Evolutionary conservation across 2,329 filamentous ascomycete species (phyloP), one percentile per base, ranked within the genome.

Genomic region (Teratosphaeria gauchensis): DNA sequence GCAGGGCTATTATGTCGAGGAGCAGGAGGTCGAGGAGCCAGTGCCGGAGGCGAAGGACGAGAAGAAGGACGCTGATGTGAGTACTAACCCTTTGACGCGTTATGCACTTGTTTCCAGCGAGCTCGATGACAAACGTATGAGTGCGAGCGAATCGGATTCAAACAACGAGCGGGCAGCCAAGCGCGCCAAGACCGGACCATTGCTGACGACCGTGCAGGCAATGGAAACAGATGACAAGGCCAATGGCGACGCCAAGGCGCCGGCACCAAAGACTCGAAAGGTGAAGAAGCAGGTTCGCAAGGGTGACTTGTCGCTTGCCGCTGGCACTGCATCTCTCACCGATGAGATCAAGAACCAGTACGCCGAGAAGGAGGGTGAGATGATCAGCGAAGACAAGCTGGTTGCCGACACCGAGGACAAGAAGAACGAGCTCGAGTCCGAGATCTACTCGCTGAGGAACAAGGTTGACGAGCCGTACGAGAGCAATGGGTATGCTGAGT

Each of bases 211-310:
- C 4, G 59, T 46, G 54, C 71, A 90, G 87, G 87, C 89, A 64
- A 95, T 94, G 90, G 90, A 95, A 42, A 92, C 89, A 55, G 90
- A 95, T 66, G 89, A 95, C 66, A 83, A 81, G 69, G 77, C 85
- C 61, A 90, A 72, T 63, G 67, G 68, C 64, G 71, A 72, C 42
- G 69, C 68, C 61, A 69, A 75, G 60, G 71, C 73, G 19, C 68
- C 76, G 60, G 74, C 91, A 71, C 84, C 84, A 65, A 89, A 89
- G 87, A 96, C 85, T 57, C 88, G 92, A 73, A 97, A 96, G 81
- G 90, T 99, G 68, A 97, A 96, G 88, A 99, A 97, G 84, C 92
- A 97, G 79, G 89, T 96, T 65, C 89, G 92, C 76, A 97, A 96
- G 82, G 94, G 94, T 65, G 92, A 97, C 66, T 82, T 99, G 58